phyloP scores from a whole-genome alignment of 2,329 filamentous ascomycete species.

The Botrytis hyacinthi region DNA sequence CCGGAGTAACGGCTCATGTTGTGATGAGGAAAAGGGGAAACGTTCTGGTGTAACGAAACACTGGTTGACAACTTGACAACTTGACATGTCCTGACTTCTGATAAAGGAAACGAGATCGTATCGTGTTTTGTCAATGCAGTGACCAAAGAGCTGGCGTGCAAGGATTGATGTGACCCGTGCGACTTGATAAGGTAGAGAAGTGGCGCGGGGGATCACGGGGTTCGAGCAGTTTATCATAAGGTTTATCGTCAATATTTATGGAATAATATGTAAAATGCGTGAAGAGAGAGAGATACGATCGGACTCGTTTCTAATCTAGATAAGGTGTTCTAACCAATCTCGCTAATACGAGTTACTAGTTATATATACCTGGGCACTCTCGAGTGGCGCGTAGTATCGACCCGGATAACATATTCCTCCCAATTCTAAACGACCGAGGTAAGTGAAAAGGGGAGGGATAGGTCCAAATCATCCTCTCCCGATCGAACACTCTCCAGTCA shows the following conservation, averaged over 20 bases:
- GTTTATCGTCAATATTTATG: background rate
- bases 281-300: background rate
- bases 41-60: conserved; percentile 9
- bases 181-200: background rate
- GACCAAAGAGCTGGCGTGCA: background rate
- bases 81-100: background rate
- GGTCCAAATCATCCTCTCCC: too few species aligned
- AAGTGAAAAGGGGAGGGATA: background rate
- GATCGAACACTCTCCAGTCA: background rate
- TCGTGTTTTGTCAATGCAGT: conserved; percentile 17
- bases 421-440: background rate
- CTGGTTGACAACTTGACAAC: background rate
- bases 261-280: background rate
- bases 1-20: conserved; percentile 14
- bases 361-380: background rate
- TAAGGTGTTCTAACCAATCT: background rate
- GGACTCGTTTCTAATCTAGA: background rate
- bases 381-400: background rate
- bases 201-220: background rate
- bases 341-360: background rate
- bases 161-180: background rate
- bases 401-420: background rate
- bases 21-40: conserved; percentile 8
- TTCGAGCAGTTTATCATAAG: background rate
- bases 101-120: background rate